These are phyloP conservation scores for Iberis amara DNA, from an alignment of 441 rosid species.

Conservation along the genomic window DNA sequence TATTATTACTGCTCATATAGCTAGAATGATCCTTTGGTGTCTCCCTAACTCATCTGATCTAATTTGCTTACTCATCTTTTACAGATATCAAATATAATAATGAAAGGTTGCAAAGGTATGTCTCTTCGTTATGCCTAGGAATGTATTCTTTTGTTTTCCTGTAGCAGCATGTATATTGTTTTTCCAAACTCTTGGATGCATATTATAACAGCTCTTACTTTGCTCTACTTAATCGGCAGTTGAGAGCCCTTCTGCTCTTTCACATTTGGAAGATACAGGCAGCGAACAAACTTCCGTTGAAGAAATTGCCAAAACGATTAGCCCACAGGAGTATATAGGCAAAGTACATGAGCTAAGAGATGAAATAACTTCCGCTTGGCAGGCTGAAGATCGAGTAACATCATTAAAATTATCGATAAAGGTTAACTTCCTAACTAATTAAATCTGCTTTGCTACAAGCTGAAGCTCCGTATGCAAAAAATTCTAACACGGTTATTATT, in stretches of 20 bases:
- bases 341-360: constrained; percentile 70
- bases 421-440: constrained; percentile 36
- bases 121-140: neutral
- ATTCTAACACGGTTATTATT: neutral
- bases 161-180: constrained; percentile 10
- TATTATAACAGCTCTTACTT: constrained; percentile 22
- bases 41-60: constrained; percentile 10
- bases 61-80: constrained; percentile 12
- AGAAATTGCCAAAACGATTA: constrained; percentile 46
- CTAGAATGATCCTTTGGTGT: constrained; percentile 1
- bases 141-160: neutral
- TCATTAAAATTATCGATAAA: constrained; percentile 74
- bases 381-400: constrained; percentile 64
- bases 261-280: constrained; percentile 47
- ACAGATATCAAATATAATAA: constrained; percentile 65
- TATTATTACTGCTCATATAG: neutral
- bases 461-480: neutral
- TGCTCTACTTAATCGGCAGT: constrained; percentile 31
- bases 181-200: constrained; percentile 9
- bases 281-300: constrained; percentile 47
- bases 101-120: constrained; percentile 56
- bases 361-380: constrained; percentile 71
- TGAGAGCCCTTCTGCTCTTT: constrained; percentile 42
- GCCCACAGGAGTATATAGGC: constrained; percentile 68
- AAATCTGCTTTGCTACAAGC: constrained; percentile 8